phyloP scores from a whole-genome alignment of 441 rosid genomes.

The Brassica balearica region DNA sequence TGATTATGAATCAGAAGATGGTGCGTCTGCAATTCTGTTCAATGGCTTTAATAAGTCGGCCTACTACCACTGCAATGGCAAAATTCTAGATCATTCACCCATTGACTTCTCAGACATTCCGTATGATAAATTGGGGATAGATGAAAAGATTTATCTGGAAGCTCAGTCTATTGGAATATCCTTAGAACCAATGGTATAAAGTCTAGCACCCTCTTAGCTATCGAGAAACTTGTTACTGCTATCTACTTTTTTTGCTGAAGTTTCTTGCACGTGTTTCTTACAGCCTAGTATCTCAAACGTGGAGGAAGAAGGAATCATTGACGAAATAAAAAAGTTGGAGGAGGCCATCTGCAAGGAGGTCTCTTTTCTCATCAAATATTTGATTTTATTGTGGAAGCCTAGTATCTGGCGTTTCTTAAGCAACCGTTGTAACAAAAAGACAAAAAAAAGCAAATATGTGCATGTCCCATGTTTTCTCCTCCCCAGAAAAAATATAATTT shows the following conservation, averaged over 20 bases:
- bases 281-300: constrained; percentile 38
- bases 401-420: too few species aligned
- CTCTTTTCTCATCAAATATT: too few species aligned
- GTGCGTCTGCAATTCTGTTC: constrained; percentile 46
- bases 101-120: constrained; percentile 55
- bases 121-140: constrained; percentile 66
- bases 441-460: not conserved
- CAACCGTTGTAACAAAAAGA: too few species aligned
- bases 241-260: constrained; percentile 6
- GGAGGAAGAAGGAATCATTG: not conserved
- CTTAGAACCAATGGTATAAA: constrained; percentile 68
- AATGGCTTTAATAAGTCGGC: constrained; percentile 45
- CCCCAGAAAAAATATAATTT: not conserved
- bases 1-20: constrained; percentile 54
- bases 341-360: not conserved
- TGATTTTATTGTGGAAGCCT: too few species aligned
- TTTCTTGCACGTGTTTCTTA: constrained; percentile 31
- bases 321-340: not conserved
- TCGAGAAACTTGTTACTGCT: constrained; percentile 19
- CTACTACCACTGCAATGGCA: constrained; percentile 52
- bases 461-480: too few species aligned
- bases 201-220: not conserved
- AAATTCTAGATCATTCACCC: constrained; percentile 50
- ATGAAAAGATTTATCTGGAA: constrained; percentile 80
- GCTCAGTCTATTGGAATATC: constrained; percentile 80